phyloP scores from a whole-genome alignment of 768 basidiomycete species.

The Boletus vinaceobasis region DNA sequence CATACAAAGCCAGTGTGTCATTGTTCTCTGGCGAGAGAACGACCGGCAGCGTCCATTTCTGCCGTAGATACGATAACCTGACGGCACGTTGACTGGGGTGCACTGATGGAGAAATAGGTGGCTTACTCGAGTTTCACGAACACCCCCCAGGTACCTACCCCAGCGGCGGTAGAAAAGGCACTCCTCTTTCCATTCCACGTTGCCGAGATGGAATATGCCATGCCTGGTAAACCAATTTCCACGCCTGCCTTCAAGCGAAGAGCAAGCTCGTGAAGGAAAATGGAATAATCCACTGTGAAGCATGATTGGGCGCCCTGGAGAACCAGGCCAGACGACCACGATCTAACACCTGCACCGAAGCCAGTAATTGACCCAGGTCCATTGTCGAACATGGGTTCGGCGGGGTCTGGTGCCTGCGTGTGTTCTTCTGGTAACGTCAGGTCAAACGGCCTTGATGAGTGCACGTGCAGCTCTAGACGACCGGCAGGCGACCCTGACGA shows the following conservation, averaged over 20 bases:
- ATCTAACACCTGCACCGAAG: slow-evolving; percentile 42
- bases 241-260: slow-evolving; percentile 48
- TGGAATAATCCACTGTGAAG: slow-evolving; percentile 48
- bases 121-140: slow-evolving; percentile 53
- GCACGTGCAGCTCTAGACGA: slow-evolving; percentile 40
- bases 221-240: slow-evolving; percentile 47
- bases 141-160: slow-evolving; percentile 46
- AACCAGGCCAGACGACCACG: slow-evolving; percentile 47
- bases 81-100: slow-evolving; percentile 13
- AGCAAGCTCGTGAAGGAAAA: slow-evolving; percentile 55
- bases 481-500: slow-evolving; percentile 21
- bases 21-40: slow-evolving; percentile 50
- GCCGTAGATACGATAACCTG: slow-evolving; percentile 56
- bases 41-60: slow-evolving; percentile 56
- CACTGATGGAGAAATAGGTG: slow-evolving; percentile 3
- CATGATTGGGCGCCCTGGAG: slow-evolving; percentile 48
- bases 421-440: slow-evolving; percentile 26
- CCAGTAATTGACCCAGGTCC: slow-evolving; percentile 50
- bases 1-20: slow-evolving; percentile 45
- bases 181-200: slow-evolving; percentile 47
- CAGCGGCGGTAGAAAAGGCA: slow-evolving; percentile 44
- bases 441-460: slow-evolving; percentile 42
- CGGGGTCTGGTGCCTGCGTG: slow-evolving; percentile 19
- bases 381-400: slow-evolving; percentile 22
- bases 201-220: slow-evolving; percentile 41